Evolutionary conservation across 2,329 filamentous ascomycete genomes (phyloP), one percentile per base, ranked within the genome.

Genomic region (Shiraia sp.): DNA sequence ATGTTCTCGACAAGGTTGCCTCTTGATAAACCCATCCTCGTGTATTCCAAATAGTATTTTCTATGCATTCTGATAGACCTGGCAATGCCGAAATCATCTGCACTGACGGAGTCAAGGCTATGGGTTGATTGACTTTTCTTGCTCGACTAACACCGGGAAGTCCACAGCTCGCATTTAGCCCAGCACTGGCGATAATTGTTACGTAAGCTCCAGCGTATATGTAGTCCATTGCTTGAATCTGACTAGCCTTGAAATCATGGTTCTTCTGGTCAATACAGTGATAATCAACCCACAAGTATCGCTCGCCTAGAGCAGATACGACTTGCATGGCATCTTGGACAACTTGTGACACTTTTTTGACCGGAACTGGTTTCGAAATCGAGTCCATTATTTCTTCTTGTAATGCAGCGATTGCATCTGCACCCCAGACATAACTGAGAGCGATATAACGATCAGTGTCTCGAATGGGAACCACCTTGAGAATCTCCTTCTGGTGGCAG

Each of bases 1-100:
- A 14, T n/a, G 45, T 29, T 5, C 34, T 30, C 5, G 45, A 45
- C 1, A 51, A 30, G 5, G 46, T 7, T 10, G 32, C 32, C 34
- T 49, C 45, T 32, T 49, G 45, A 13, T 24, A 49, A 2, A 42
- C 45, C 44, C 40, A 47, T 10, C 36, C 36, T 9, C 37, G 27
- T 10, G 16, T 24, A 2, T 6, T 26, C 35, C 40, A 41, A 4
- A 26, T n/a, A 6, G 29, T 24, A 3, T 35, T 22, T 35, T 2
- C n/a, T 8, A 35, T 14, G 9, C 10, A 14, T 5, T 32, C 10
- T 5, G 30, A 32, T 10, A 39, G 9, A 16, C 19, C 16, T 24
- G 32, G 30, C 7, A 32, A 16, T 10, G 30, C 10, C n/a, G 30
- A 9, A 19, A 16, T 6, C n/a, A 32, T 10, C 3, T 12, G 24